phyloP scores from a whole-genome alignment of 306 rosid genomes.

The Aeschynomene evenia region DNA sequence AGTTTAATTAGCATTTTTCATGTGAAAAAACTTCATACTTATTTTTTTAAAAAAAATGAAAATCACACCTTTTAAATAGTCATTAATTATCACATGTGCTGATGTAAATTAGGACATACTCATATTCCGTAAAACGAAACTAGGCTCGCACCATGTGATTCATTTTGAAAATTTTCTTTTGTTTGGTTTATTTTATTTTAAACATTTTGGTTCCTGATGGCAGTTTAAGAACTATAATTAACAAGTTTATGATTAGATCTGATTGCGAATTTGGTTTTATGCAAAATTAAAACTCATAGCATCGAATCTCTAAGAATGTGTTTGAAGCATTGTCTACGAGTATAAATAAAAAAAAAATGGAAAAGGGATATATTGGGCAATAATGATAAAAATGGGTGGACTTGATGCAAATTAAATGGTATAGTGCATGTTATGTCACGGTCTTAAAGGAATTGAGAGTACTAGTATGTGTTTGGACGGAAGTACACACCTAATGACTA shows the following conservation, averaged over 20 bases:
- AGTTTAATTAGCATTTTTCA: too few species aligned
- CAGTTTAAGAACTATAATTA: neutral
- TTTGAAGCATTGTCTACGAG: neutral
- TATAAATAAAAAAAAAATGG: neutral
- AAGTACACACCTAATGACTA: neutral
- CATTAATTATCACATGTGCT: neutral
- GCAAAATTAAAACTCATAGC: neutral
- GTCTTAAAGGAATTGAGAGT: neutral
- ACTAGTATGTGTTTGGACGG: neutral
- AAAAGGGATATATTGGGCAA: neutral
- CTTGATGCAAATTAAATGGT: neutral
- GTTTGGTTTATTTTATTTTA: neutral
- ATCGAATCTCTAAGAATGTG: conserved; percentile 10
- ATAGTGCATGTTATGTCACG: neutral
- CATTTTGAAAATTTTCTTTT: neutral
- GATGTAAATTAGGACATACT: neutral
- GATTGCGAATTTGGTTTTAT: neutral
- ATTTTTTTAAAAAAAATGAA: too few species aligned
- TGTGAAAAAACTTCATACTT: too few species aligned
- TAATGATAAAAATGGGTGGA: conserved; percentile 7
- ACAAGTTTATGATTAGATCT: neutral
- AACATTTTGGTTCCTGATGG: neutral
- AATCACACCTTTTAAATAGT: too few species aligned
- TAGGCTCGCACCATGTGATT: neutral
- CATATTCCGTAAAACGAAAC: neutral